These are phyloP conservation scores for Phlyctochytrium bullatum DNA, from an alignment of 192 early-diverging fungal genomes.

Conservation along the genomic window DNA sequence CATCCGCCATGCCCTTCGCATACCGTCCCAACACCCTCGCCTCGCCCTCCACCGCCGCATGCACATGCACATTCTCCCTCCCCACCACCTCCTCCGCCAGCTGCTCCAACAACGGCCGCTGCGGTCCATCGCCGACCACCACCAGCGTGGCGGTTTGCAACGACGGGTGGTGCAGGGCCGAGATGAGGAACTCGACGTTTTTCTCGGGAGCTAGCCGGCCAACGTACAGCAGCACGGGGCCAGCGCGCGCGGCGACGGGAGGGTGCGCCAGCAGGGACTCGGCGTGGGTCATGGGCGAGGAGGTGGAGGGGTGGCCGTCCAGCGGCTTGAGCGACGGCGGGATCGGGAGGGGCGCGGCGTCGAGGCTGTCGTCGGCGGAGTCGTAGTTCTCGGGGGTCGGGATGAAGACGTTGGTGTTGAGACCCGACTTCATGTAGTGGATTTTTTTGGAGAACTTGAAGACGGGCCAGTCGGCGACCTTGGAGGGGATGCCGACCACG, in stretches of 20 bases:
- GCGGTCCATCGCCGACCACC: conserved; percentile 51
- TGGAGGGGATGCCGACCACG: conserved; percentile 47
- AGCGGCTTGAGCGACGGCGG: conserved; percentile 17
- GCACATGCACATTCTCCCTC: conserved; percentile 21
- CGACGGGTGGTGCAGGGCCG: conserved; percentile 26
- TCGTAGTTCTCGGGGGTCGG: conserved; percentile 22
- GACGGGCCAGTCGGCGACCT: conserved; percentile 42
- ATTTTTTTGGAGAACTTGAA: conserved; percentile 40
- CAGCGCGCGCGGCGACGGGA: background rate
- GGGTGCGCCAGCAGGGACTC: conserved; percentile 14
- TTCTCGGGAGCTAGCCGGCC: conserved; percentile 53
- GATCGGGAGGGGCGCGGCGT: conserved; percentile 13
- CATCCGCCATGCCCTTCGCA: conserved; percentile 8
- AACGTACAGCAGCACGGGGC: conserved; percentile 40
- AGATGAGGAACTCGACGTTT: conserved; percentile 46
- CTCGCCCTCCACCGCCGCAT: background rate
- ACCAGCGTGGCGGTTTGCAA: conserved; percentile 39
- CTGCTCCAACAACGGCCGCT: conserved; percentile 27
- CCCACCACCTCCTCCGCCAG: conserved; percentile 37
- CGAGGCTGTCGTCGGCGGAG: conserved; percentile 16
- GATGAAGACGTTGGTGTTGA: conserved; percentile 43
- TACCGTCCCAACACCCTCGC: background rate
- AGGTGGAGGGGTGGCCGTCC: background rate
- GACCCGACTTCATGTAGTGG: conserved; percentile 50
- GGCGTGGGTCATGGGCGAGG: conserved; percentile 15